Evolutionary conservation across 176 grass and related monocot species (phyloP).

Genomic region (Tillandsia fasciculata): DNA sequence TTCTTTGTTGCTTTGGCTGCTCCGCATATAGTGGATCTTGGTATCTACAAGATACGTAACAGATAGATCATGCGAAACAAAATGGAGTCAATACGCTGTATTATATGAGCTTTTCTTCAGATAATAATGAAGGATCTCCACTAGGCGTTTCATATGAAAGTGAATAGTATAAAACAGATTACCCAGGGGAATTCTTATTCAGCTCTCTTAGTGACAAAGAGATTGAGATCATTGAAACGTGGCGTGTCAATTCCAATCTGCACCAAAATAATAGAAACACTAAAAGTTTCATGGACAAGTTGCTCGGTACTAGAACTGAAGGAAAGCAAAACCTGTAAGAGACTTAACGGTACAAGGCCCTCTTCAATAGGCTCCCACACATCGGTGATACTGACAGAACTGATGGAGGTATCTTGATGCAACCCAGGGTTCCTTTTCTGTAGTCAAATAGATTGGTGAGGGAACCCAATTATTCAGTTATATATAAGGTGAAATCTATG

Average conservation of each 20-base stretch:
- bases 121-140: constrained; percentile 4
- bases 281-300: constrained; percentile 12
- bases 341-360: constrained; percentile 99
- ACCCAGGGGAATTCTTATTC: constrained; percentile 64
- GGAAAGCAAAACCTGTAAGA: constrained; percentile 8
- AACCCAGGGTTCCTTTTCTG: constrained; percentile 94
- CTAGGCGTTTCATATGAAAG: not conserved
- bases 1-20: constrained; percentile 47
- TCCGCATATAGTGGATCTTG: constrained; percentile 73
- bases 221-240: constrained; percentile 98
- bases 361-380: constrained; percentile 99
- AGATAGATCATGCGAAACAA: not conserved
- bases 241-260: constrained; percentile 93
- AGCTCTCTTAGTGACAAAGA: constrained; percentile 72
- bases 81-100: not conserved
- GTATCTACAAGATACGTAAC: constrained; percentile 39
- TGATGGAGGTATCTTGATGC: constrained; percentile 92
- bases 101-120: too few species aligned
- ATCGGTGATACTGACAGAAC: constrained; percentile 96
- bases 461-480: not conserved
- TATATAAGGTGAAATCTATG: too few species aligned
- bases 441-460: constrained; percentile 1
- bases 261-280: constrained; percentile 10
- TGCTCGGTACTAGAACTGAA: constrained; percentile 3
- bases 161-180: constrained; percentile 22